Evolutionary conservation across 176 grass and related monocot genomes (phyloP), one percentile per base, ranked within the genome.

Genomic region (Bonia amplexicaulis): DNA sequence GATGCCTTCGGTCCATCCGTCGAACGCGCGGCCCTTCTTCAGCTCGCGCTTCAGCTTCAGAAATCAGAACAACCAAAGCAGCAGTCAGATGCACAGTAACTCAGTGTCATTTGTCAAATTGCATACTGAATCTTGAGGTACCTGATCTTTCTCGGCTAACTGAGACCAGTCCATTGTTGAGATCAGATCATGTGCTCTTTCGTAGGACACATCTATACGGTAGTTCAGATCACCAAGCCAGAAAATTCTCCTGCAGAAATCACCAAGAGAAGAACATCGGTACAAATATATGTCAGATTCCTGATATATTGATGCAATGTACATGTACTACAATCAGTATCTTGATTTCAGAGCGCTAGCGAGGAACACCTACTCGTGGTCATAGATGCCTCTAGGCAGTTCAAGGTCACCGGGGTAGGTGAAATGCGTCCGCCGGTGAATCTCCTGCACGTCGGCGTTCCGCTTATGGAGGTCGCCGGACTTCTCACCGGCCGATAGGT

Each of bases 171-270:
- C 46, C 66, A 67, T 90, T 9, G 39, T 60, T 10, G 72, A 60
- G 54, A 92, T 77, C 7, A 96, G 88, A 74, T 92, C 81, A 45
- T 96, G 93, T 9, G 84, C 89, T 74, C 49, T 79, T 57, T 94
- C 86, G 84, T 90, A 94, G 37, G 96, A 11, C 76, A 92, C 87
- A 68, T 98, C 91, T 17, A 98, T 84, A 19, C 96, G 91, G 66
- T 98, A 98, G 66, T 98, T 98, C 69, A 98, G 89, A 76, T 98
- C 96, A 39, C 96, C 96, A 0, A 98, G 74, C 96, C 96, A 98
- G 85, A 98, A 94, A 74, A 98, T 94, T 69, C 88, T 95, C 86
- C 96, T 98, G 60, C 33, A 80, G 22, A 71, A 33, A 53, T 75
- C 22, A 72, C 20, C 12, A 20, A 51, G 35, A 48, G 63, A 58